Percentiles rank a stretch among this genome's conserved stretches.
phyloP scores from a whole-genome alignment of 495 filamentous ascomycete genomes.

The Penicillium maclennaniae region DNA sequence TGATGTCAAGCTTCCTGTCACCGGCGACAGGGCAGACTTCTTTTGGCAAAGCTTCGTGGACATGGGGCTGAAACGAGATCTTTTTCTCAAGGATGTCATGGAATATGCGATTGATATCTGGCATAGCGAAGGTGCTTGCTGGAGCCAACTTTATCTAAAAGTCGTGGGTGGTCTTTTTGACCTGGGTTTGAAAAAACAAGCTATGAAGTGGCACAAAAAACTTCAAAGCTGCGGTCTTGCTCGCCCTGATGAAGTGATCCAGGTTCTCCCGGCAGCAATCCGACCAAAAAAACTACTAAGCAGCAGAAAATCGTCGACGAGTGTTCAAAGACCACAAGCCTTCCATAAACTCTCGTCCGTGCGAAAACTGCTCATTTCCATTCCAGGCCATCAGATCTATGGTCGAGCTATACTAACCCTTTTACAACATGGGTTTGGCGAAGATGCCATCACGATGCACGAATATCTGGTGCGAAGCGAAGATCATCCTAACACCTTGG shows the following conservation, averaged over 20 bases:
- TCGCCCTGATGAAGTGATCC: slow-evolving; percentile 31
- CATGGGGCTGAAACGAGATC: slow-evolving; percentile 42
- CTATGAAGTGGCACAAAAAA: slow-evolving; percentile 46
- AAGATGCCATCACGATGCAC: slow-evolving; percentile 60
- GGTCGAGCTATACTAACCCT: slow-evolving; percentile 56
- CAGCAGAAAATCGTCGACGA: neutral
- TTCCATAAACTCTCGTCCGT: slow-evolving; percentile 33
- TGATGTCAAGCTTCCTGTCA: slow-evolving; percentile 42
- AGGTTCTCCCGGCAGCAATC: slow-evolving; percentile 31
- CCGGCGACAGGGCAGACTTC: slow-evolving; percentile 44
- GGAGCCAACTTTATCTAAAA: slow-evolving; percentile 45
- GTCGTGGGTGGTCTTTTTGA: slow-evolving; percentile 47
- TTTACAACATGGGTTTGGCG: slow-evolving; percentile 42
- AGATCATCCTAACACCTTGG: slow-evolving; percentile 47
- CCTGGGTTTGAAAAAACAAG: slow-evolving; percentile 28
- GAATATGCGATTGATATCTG: slow-evolving; percentile 54
- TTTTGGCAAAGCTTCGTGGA: slow-evolving; percentile 57
- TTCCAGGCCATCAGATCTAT: slow-evolving; percentile 52
- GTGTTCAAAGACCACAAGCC: slow-evolving; percentile 3
- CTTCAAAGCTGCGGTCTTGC: slow-evolving; percentile 33
- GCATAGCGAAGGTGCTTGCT: slow-evolving; percentile 37
- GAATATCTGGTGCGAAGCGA: slow-evolving; percentile 38
- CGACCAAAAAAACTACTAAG: slow-evolving; percentile 9
- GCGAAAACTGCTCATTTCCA: slow-evolving; percentile 46
- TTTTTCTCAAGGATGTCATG: slow-evolving; percentile 47